A percentile compares a stretch with the other conserved stretches of the same genome.
Evolutionary conservation across 192 early-diverging fungal species (phyloP).

Genomic region (Paraglomus brasilianum): DNA sequence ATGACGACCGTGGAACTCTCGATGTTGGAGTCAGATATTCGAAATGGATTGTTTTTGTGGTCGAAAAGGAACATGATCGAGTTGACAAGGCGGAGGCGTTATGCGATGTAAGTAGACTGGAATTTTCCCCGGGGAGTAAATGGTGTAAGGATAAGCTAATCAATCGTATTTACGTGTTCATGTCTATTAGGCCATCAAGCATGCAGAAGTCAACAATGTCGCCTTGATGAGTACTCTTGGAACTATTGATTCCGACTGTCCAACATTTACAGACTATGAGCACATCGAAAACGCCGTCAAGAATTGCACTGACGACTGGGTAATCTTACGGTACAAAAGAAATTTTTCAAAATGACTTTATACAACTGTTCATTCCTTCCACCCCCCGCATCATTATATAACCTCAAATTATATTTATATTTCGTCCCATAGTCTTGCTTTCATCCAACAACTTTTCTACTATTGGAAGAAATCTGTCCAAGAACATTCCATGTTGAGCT

Average conservation of each 20-base stretch:
- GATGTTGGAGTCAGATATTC: background rate
- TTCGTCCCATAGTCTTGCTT: background rate
- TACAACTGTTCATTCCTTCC: background rate
- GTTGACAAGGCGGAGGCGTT: background rate
- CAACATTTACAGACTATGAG: background rate
- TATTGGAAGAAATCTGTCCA: background rate
- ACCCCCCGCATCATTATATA: no score
- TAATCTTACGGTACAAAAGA: background rate
- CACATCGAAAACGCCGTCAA: constrained; percentile 2
- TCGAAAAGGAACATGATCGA: background rate
- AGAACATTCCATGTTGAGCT: background rate
- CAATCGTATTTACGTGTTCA: background rate
- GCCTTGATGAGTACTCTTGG: background rate
- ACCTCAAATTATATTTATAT: no score
- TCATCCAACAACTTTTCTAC: constrained; percentile 2
- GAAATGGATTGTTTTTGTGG: background rate
- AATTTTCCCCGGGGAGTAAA: background rate
- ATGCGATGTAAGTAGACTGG: background rate
- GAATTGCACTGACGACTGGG: background rate
- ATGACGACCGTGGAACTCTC: background rate
- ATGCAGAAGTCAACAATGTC: background rate
- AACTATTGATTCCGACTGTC: background rate
- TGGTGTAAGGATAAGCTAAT: background rate
- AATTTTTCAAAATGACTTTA: background rate
- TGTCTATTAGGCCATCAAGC: background rate